A percentile compares a stretch with the other conserved stretches of the same genome.
phyloP scores from a whole-genome alignment of 768 basidiomycete species.

The Myochromella boudieri region DNA sequence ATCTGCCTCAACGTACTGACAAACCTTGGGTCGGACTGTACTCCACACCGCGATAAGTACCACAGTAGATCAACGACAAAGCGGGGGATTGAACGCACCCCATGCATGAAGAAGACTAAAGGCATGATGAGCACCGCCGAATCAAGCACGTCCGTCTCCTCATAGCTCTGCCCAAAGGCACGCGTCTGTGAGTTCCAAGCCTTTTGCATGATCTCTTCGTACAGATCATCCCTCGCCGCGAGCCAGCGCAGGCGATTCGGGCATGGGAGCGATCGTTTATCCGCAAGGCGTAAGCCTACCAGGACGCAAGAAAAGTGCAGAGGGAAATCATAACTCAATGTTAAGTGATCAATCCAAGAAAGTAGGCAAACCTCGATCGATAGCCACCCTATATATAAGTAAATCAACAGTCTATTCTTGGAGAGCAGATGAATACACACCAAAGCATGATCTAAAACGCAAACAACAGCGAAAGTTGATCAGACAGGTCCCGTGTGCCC shows the following conservation, averaged over 20 bases:
- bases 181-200: slow-evolving; percentile 75
- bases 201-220: slow-evolving; percentile 91
- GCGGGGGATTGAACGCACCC: slow-evolving; percentile 42
- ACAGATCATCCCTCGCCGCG: slow-evolving; percentile 73
- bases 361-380: slow-evolving; percentile 69
- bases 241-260: slow-evolving; percentile 73
- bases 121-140: slow-evolving; percentile 92
- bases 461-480: slow-evolving; percentile 21
- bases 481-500: background rate
- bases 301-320: background rate
- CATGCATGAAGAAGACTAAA: slow-evolving; percentile 87
- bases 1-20: slow-evolving; percentile 81
- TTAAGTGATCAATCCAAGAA: background rate
- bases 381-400: slow-evolving; percentile 70
- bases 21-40: slow-evolving; percentile 85
- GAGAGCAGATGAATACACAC: slow-evolving; percentile 33
- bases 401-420: background rate
- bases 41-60: slow-evolving; percentile 12
- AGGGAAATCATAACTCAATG: background rate
- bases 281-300: slow-evolving; percentile 85
- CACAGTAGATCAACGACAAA: background rate
- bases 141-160: slow-evolving; percentile 79
- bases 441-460: slow-evolving; percentile 79
- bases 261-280: slow-evolving; percentile 92
- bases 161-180: slow-evolving; percentile 88